Percentiles rank a stretch among this genome's conserved stretches.
Evolutionary conservation across 306 rosid genomes (phyloP).

Genomic region (Luffa aegyptiaca): DNA sequence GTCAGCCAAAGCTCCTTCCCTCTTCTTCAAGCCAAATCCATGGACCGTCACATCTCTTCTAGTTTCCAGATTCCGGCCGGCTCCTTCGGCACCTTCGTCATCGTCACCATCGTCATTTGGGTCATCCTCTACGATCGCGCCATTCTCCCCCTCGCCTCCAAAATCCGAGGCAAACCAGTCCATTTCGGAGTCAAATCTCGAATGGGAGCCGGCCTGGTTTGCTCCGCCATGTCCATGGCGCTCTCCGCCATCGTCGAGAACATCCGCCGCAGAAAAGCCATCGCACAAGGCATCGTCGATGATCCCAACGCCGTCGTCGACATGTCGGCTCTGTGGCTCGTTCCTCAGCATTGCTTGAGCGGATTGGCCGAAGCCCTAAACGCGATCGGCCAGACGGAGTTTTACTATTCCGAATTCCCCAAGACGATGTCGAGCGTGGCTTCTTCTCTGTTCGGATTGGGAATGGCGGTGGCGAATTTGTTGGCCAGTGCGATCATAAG

Average conservation of each 20-base stretch:
- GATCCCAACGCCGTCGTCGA: constrained; percentile 29
- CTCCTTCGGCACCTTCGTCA: constrained; percentile 36
- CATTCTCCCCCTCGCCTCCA: constrained; percentile 47
- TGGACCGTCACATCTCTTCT: constrained; percentile 48
- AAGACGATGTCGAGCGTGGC: constrained; percentile 64
- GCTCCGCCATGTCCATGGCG: constrained; percentile 29
- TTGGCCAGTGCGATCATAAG: constrained; percentile 33
- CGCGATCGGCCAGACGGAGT: constrained; percentile 49
- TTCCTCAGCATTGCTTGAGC: constrained; percentile 30
- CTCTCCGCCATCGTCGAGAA: constrained; percentile 40
- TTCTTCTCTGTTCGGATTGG: constrained; percentile 31
- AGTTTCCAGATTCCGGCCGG: constrained; percentile 54
- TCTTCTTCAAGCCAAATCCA: constrained; percentile 48
- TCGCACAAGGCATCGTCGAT: constrained; percentile 18
- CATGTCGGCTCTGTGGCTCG: constrained; percentile 66
- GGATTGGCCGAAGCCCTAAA: constrained; percentile 62
- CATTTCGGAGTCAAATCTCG: constrained; percentile 28
- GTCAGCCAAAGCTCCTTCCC: constrained; percentile 43
- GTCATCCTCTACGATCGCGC: constrained; percentile 40
- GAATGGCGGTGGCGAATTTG: constrained; percentile 40
- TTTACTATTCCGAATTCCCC: constrained; percentile 59
- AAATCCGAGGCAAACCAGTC: constrained; percentile 32
- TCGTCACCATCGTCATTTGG: constrained; percentile 30
- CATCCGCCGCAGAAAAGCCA: constrained; percentile 29
- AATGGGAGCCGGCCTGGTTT: constrained; percentile 51